These are phyloP conservation scores for Leishmania braziliensis DNA, from an alignment of 208 protist genomes.

Conservation along the genomic window DNA sequence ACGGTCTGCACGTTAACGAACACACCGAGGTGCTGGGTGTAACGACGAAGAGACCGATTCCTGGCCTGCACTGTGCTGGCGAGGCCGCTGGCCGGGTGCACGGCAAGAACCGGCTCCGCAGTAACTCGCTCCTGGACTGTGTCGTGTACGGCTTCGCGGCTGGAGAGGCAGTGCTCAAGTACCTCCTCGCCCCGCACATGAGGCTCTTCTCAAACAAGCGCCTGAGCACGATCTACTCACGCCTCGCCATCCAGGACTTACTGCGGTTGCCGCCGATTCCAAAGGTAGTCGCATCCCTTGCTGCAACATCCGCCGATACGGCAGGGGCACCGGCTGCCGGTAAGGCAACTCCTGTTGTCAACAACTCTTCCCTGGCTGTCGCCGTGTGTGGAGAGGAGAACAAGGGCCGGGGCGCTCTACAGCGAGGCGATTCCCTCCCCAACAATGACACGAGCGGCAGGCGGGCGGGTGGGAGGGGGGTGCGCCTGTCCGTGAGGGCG, in stretches of 20 bases:
- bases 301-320: constrained; percentile 45
- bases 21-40: constrained; percentile 57
- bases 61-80: constrained; percentile 92
- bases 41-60: constrained; percentile 50
- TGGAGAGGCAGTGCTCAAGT: constrained; percentile 55
- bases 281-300: constrained; percentile 35
- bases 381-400: constrained; percentile 31
- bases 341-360: constrained; percentile 4
- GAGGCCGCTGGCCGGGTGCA: constrained; percentile 96
- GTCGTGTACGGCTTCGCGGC: constrained; percentile 93
- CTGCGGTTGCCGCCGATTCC: constrained; percentile 40
- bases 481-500: no score
- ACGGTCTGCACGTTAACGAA: no score
- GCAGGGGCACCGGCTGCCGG: constrained; percentile 45
- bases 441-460: constrained; percentile 23
- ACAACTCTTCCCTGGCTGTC: constrained; percentile 21
- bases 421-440: neutral
- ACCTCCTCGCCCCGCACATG: constrained; percentile 55
- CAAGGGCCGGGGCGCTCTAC: constrained; percentile 25
- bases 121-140: constrained; percentile 96
- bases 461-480: constrained; percentile 55
- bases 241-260: constrained; percentile 40
- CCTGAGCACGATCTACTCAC: constrained; percentile 49
- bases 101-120: constrained; percentile 94
- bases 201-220: constrained; percentile 57